Conservation (phyloP, 495 filamentous ascomycete genomes). For the Lepraria neglecta region DNA sequence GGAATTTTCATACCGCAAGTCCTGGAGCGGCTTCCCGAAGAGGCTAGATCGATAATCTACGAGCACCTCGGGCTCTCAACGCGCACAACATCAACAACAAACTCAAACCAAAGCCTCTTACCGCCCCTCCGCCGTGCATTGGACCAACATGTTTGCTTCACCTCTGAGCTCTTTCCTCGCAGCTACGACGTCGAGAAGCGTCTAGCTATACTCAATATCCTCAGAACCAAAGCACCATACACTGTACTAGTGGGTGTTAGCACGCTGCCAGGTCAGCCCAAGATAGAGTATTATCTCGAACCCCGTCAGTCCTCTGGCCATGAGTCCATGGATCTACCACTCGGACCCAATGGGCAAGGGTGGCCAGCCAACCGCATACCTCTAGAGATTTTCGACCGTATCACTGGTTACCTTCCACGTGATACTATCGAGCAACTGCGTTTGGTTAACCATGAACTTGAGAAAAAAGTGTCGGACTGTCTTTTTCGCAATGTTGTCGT, state of each 20-base stretch:
- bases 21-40: not conserved
- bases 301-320: not conserved
- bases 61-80: not conserved
- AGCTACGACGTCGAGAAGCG: constrained; percentile 14
- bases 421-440: constrained; percentile 46
- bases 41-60: not conserved
- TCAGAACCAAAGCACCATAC: constrained; percentile 13
- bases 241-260: constrained; percentile 16
- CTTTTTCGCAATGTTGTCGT: constrained; percentile 49
- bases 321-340: not conserved
- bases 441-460: constrained; percentile 49
- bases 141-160: not conserved
- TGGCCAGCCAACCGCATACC: constrained; percentile 43
- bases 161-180: constrained; percentile 19
- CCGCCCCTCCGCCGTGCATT: not conserved
- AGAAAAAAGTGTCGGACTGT: constrained; percentile 39
- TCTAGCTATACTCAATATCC: constrained; percentile 3
- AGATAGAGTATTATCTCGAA: constrained; percentile 8
- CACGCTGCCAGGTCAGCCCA: not conserved
- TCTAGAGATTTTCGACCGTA: constrained; percentile 45
- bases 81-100: not conserved
- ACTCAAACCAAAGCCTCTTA: not conserved
- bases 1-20: not conserved
- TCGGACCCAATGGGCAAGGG: constrained; percentile 14
- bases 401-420: constrained; percentile 42